phyloP scores from a whole-genome alignment of 78 protist genomes.

The Protostelium mycophagum region DNA sequence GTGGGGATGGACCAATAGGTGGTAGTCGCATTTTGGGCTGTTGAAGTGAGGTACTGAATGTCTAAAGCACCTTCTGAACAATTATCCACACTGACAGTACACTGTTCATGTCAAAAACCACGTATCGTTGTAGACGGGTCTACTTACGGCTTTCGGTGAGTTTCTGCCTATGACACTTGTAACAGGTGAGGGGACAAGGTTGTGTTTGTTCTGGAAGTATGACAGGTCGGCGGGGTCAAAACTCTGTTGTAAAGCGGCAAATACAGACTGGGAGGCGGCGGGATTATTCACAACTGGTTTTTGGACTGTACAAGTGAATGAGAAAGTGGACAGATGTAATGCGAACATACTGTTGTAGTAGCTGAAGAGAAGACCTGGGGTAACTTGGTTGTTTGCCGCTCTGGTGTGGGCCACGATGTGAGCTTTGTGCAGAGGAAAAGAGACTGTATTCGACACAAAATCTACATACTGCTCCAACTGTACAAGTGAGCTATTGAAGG shows the following conservation, averaged over 20 bases:
- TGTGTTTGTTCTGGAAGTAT: background rate
- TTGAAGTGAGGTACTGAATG: background rate
- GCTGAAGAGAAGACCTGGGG: background rate
- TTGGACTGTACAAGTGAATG: background rate
- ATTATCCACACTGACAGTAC: background rate
- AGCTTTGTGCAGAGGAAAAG: background rate
- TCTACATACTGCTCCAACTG: background rate
- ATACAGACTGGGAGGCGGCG: background rate
- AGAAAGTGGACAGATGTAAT: background rate
- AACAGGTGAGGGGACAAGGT: background rate
- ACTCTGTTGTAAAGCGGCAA: background rate
- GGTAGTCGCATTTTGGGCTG: background rate
- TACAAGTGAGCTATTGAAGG: background rate
- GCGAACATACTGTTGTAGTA: background rate
- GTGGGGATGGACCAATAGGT: background rate
- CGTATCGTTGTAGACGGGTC: background rate
- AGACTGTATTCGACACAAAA: background rate
- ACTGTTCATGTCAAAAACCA: background rate
- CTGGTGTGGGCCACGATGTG: background rate
- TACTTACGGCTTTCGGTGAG: background rate
- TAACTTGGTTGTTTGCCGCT: background rate
- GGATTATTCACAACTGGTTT: background rate
- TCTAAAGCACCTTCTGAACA: conserved; percentile 1
- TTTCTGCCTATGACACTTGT: background rate
- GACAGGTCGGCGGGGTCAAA: background rate